phyloP scores from a whole-genome alignment of 2,329 filamentous ascomycete genomes.

The Sordariomycetes sp. region DNA sequence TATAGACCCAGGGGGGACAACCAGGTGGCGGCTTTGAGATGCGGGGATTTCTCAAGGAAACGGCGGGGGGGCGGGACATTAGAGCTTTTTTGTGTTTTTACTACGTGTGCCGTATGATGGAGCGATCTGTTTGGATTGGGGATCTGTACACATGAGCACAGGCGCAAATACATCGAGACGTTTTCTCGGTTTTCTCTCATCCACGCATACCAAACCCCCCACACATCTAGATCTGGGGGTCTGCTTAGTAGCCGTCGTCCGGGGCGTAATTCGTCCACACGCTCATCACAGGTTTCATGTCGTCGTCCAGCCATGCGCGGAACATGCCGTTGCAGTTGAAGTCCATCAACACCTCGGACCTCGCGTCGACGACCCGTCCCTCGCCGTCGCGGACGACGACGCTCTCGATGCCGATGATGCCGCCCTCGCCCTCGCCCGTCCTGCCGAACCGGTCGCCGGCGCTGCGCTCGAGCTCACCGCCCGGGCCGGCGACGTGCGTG shows the following conservation, averaged over 20 bases:
- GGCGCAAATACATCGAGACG: too few species aligned
- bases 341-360: constrained; percentile 57
- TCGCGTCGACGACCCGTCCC: constrained; percentile 29
- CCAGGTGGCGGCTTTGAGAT: not conserved
- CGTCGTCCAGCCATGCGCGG: constrained; percentile 62
- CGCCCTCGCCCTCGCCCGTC: constrained; percentile 73
- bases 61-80: too few species aligned
- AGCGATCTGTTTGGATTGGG: too few species aligned
- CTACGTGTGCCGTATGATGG: too few species aligned
- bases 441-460: constrained; percentile 65
- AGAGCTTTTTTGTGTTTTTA: too few species aligned
- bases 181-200: too few species aligned
- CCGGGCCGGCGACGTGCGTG: constrained; percentile 55
- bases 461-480: constrained; percentile 64
- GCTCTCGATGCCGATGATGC: constrained; percentile 74
- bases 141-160: too few species aligned
- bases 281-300: constrained; percentile 46
- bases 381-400: constrained; percentile 33
- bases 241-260: too few species aligned
- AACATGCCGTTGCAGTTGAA: constrained; percentile 89
- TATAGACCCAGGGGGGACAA: not conserved
- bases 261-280: constrained; percentile 20
- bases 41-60: too few species aligned
- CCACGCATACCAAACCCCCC: too few species aligned
- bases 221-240: too few species aligned